Percentiles rank a stretch among this genome's conserved stretches.
phyloP scores from a whole-genome alignment of 2,329 filamentous ascomycete species.

The Penicillium olsonii region DNA sequence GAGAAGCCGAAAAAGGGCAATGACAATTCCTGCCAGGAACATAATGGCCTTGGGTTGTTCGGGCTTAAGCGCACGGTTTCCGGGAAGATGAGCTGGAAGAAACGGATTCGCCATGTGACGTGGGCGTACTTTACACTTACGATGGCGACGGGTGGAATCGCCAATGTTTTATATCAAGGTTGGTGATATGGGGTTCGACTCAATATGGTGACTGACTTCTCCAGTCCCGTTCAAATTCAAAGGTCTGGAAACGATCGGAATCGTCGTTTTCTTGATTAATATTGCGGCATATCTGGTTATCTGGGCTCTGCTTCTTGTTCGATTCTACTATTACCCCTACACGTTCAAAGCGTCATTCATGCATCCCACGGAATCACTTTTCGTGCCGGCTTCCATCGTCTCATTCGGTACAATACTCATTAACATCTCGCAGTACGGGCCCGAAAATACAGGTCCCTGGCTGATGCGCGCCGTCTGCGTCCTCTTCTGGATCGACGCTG shows the following conservation, averaged over 20 bases:
- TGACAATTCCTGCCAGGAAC: slow-evolving; percentile 6
- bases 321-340: slow-evolving; percentile 70
- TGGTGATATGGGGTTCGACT: slow-evolving; percentile 26
- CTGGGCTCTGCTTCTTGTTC: slow-evolving; percentile 63
- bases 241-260: slow-evolving; percentile 62
- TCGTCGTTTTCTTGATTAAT: slow-evolving; percentile 65
- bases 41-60: slow-evolving; percentile 17
- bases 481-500: slow-evolving; percentile 74
- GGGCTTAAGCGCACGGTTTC: slow-evolving; percentile 19
- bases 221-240: slow-evolving; percentile 54
- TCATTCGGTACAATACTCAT: slow-evolving; percentile 76
- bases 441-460: slow-evolving; percentile 63
- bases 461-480: slow-evolving; percentile 61
- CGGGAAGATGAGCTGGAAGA: slow-evolving; percentile 48
- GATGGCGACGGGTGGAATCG: slow-evolving; percentile 62
- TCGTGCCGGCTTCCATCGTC: slow-evolving; percentile 68
- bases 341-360: slow-evolving; percentile 71
- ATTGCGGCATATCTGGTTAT: slow-evolving; percentile 64
- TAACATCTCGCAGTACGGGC: slow-evolving; percentile 76
- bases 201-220: slow-evolving; percentile 13
- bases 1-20: slow-evolving; percentile 6
- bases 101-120: slow-evolving; percentile 63
- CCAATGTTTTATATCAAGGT: slow-evolving; percentile 62
- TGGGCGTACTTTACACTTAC: slow-evolving; percentile 81
- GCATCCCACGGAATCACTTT: slow-evolving; percentile 76